Evolutionary conservation across 768 basidiomycete species (phyloP).

Genomic region (Xerocomellus dryophilus): DNA sequence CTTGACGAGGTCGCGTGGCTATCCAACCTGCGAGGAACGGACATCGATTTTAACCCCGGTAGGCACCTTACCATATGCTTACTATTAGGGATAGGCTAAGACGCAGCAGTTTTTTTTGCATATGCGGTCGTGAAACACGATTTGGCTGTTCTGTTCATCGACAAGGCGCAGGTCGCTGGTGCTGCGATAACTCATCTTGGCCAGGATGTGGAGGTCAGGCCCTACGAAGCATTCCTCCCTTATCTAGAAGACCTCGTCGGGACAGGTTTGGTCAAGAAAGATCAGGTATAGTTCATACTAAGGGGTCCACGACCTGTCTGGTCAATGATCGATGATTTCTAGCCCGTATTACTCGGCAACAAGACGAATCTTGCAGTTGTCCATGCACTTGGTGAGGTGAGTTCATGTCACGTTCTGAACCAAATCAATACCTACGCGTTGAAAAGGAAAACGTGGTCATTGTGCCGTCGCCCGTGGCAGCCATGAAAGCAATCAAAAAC

Average conservation of each 20-base stretch:
- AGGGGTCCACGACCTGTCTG: not conserved
- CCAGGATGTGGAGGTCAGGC: slow-evolving; percentile 55
- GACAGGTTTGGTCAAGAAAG: slow-evolving; percentile 34
- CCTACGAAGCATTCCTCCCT: slow-evolving; percentile 67
- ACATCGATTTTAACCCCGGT: slow-evolving; percentile 87
- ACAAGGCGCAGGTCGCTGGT: slow-evolving; percentile 45
- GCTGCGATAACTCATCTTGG: slow-evolving; percentile 49
- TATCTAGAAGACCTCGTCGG: slow-evolving; percentile 53
- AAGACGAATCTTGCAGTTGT: slow-evolving; percentile 81
- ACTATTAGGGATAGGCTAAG: not conserved
- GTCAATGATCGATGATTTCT: not conserved
- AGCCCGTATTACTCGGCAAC: slow-evolving; percentile 76
- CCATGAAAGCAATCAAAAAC: slow-evolving; percentile 81
- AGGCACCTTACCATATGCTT: not conserved
- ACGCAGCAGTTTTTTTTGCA: slow-evolving; percentile 75
- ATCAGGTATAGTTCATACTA: slow-evolving; percentile 25
- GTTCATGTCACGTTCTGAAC: slow-evolving; percentile 2
- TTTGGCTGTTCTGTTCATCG: slow-evolving; percentile 64
- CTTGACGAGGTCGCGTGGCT: slow-evolving; percentile 96
- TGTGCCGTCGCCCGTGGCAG: slow-evolving; percentile 69
- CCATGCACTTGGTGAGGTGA: slow-evolving; percentile 69
- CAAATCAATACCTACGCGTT: not conserved
- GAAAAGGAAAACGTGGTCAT: slow-evolving; percentile 56
- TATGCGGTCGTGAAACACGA: slow-evolving; percentile 75
- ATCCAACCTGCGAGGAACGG: slow-evolving; percentile 87